Percentiles rank a stretch among this genome's conserved stretches.
Evolutionary conservation across 805 yeast species (phyloP).

Genomic region (Metschnikowia lochheadii): DNA sequence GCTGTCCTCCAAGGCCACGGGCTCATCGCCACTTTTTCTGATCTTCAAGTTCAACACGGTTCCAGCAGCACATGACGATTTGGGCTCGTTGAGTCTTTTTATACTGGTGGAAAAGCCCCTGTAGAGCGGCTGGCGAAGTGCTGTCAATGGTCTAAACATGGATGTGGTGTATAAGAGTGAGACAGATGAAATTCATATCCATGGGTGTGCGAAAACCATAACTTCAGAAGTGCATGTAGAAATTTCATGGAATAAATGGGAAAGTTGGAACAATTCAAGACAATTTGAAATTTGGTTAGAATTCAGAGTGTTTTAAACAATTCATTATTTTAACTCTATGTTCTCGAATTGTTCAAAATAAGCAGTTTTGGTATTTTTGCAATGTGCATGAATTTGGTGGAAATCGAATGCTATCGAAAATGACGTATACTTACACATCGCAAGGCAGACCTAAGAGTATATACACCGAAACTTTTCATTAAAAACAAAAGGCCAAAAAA

Average conservation of each 20-base stretch:
- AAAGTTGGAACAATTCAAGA: not conserved
- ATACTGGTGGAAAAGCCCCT: conserved; percentile 11
- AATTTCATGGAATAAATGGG: not conserved
- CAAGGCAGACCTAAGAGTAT: not conserved
- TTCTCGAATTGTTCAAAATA: not conserved
- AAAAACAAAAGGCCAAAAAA: not conserved
- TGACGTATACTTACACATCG: not conserved
- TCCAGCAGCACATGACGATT: conserved; percentile 65
- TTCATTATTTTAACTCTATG: not conserved
- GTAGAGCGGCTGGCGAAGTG: conserved; percentile 8
- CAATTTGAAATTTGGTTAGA: no score
- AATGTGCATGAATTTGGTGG: not conserved
- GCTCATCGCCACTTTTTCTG: conserved; percentile 77
- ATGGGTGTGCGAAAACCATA: conserved; percentile 1
- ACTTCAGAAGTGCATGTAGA: not conserved
- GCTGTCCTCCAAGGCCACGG: conserved; percentile 78
- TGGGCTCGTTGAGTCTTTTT: conserved; percentile 5
- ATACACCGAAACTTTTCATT: no score
- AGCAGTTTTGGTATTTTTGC: not conserved
- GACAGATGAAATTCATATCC: not conserved
- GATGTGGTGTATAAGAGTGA: not conserved
- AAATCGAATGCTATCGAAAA: not conserved
- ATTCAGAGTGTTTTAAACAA: no score
- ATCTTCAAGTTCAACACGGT: conserved; percentile 69
- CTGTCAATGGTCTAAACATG: conserved; percentile 8